These are phyloP conservation scores for Aphanomyces invadans DNA, from an alignment of 352 stramenopile species.

Conservation along the genomic window DNA sequence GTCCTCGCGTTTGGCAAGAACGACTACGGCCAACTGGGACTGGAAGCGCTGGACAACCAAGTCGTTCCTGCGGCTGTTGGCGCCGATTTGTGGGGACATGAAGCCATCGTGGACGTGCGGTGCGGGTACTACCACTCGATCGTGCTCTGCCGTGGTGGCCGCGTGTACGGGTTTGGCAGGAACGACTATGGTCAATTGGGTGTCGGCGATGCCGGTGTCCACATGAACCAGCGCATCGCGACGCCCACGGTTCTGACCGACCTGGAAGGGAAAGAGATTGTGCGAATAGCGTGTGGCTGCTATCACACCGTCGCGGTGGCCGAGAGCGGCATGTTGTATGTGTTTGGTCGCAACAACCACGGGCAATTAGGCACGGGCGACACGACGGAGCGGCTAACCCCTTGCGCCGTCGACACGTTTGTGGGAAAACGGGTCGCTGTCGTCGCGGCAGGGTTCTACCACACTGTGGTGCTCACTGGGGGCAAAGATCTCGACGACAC, in stretches of 20 bases:
- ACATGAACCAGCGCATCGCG: constrained; percentile 58
- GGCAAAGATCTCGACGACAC: constrained; percentile 32
- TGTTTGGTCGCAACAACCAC: constrained; percentile 93
- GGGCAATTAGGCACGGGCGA: constrained; percentile 89
- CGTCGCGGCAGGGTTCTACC: constrained; percentile 89
- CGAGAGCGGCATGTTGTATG: constrained; percentile 86
- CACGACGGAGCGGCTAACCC: constrained; percentile 77
- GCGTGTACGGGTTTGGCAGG: constrained; percentile 82
- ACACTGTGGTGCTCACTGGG: constrained; percentile 86
- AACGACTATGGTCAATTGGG: constrained; percentile 94
- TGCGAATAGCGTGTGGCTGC: constrained; percentile 81
- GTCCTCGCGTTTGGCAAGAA: constrained; percentile 89
- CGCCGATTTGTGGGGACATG: constrained; percentile 42
- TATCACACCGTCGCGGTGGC: constrained; percentile 87
- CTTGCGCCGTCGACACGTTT: constrained; percentile 85
- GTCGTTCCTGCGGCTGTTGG: constrained; percentile 44
- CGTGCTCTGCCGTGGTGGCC: constrained; percentile 52
- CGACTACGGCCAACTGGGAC: constrained; percentile 88
- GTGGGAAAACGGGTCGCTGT: constrained; percentile 81
- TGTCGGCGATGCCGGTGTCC: constrained; percentile 43
- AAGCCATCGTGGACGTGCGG: constrained; percentile 66
- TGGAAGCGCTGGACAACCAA: constrained; percentile 69
- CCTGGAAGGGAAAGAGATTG: constrained; percentile 78
- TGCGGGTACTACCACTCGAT: constrained; percentile 92
- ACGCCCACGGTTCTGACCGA: constrained; percentile 50